Evolutionary conservation across 2,329 filamentous ascomycete species (phyloP).

Genomic region (Arachnopeziza araneosa): DNA sequence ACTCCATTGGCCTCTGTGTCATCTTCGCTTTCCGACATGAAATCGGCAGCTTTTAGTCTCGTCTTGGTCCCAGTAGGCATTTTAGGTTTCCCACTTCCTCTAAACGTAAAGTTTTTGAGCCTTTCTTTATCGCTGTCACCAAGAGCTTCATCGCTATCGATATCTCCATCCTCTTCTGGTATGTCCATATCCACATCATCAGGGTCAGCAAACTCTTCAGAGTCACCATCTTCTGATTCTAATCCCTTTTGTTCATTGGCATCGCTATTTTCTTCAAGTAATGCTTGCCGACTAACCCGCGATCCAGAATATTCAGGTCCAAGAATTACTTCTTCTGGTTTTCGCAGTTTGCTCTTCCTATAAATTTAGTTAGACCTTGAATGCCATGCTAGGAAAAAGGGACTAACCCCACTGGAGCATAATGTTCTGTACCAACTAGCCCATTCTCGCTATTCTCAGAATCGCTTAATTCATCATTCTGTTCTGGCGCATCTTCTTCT

Average conservation of each 20-base stretch:
- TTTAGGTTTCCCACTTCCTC: constrained; percentile 50
- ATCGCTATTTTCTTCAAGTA: constrained; percentile 46
- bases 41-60: constrained; percentile 50
- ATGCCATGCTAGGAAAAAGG: neutral
- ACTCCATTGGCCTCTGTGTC: constrained; percentile 27
- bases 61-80: constrained; percentile 30
- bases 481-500: constrained; percentile 28
- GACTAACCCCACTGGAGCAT: constrained; percentile 64
- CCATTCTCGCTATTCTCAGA: constrained; percentile 45
- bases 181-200: constrained; percentile 44
- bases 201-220: constrained; percentile 43
- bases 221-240: constrained; percentile 26
- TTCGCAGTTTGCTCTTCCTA: constrained; percentile 77
- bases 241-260: constrained; percentile 48
- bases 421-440: constrained; percentile 75
- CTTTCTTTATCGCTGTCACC: constrained; percentile 78
- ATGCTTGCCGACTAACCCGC: constrained; percentile 63
- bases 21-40: constrained; percentile 41
- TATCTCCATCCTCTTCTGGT: constrained; percentile 53
- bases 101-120: constrained; percentile 67
- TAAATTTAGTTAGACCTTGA: constrained; percentile 8
- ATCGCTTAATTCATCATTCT: constrained; percentile 35
- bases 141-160: constrained; percentile 65
- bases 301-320: constrained; percentile 78
- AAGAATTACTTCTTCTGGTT: constrained; percentile 61